A percentile compares a stretch with the other conserved stretches of the same genome.
phyloP scores from a whole-genome alignment of 2,329 filamentous ascomycete genomes.

The Orbilia quercus region DNA sequence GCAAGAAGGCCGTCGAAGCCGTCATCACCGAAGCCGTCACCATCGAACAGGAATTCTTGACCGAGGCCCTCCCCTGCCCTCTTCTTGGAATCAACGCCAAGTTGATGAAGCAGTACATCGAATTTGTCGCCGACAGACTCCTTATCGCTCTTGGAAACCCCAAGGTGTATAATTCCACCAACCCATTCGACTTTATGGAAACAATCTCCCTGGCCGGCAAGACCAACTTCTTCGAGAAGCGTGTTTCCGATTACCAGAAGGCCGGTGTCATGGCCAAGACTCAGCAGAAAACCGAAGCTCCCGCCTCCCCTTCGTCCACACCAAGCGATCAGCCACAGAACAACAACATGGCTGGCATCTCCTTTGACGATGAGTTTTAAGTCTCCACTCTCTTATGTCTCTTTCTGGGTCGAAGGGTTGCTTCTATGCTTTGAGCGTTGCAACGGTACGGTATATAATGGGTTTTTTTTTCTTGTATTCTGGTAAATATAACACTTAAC shows the following conservation, averaged over 20 bases:
- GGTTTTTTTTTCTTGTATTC: slow-evolving; percentile 14
- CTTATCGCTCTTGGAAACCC: slow-evolving; percentile 91
- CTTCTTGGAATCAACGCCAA: slow-evolving; percentile 97
- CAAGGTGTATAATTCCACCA: slow-evolving; percentile 90
- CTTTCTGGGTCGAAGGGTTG: background rate
- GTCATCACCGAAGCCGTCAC: slow-evolving; percentile 94
- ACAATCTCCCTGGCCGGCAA: slow-evolving; percentile 98
- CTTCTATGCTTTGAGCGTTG: slow-evolving; percentile 32
- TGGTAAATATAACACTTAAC: slow-evolving; percentile 37
- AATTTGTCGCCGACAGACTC: slow-evolving; percentile 97
- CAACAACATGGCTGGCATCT: slow-evolving; percentile 80
- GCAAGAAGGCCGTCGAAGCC: slow-evolving; percentile 80
- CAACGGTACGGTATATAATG: slow-evolving; percentile 27
- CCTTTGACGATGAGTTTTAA: slow-evolving; percentile 97
- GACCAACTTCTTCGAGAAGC: slow-evolving; percentile 99
- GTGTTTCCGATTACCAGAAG: slow-evolving; percentile 99
- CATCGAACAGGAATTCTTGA: slow-evolving; percentile 98
- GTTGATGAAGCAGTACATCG: slow-evolving; percentile 99
- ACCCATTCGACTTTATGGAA: slow-evolving; percentile 99
- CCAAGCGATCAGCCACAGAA: slow-evolving; percentile 67
- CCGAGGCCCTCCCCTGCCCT: slow-evolving; percentile 89
- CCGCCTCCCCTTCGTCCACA: slow-evolving; percentile 63
- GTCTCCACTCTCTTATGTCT: slow-evolving; percentile 59
- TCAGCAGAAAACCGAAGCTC: slow-evolving; percentile 73
- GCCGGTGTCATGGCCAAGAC: slow-evolving; percentile 96